Percentiles rank a stretch among this genome's conserved stretches.
These are phyloP conservation scores for Candida anglica DNA, from an alignment of 805 yeast species.

Conservation along the genomic window DNA sequence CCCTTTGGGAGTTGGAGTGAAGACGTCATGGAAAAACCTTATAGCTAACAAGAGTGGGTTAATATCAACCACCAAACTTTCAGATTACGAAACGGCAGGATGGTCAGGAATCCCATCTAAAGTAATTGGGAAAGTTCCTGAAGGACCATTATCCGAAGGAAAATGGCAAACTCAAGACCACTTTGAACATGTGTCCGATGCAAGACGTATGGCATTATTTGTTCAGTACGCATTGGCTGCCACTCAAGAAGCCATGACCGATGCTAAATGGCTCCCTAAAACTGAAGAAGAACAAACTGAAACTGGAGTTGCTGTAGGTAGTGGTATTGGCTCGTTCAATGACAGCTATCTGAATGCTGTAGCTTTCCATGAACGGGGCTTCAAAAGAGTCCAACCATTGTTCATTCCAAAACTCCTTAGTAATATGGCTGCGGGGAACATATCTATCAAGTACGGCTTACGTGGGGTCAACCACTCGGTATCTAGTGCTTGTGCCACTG, in stretches of 20 bases:
- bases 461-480: conserved; percentile 86
- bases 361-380: conserved; percentile 47
- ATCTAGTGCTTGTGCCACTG: conserved; percentile 97
- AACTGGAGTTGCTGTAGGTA: conserved; percentile 83
- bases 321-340: conserved; percentile 86
- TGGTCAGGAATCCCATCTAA: conserved; percentile 60
- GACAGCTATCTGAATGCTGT: conserved; percentile 65
- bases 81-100: conserved; percentile 38
- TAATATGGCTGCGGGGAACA: conserved; percentile 93
- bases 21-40: conserved; percentile 50
- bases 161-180: conserved; percentile 53
- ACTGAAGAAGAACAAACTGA: conserved; percentile 27
- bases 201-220: conserved; percentile 64
- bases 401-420: conserved; percentile 79
- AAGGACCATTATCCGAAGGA: conserved; percentile 39
- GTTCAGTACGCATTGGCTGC: conserved; percentile 79
- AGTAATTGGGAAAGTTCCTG: conserved; percentile 74
- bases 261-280: conserved; percentile 53
- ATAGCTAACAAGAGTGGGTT: conserved; percentile 55
- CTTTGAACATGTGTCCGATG: conserved; percentile 40
- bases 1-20: conserved; percentile 76
- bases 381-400: conserved; percentile 74
- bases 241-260: conserved; percentile 69
- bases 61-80: conserved; percentile 44
- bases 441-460: conserved; percentile 73